A percentile compares a stretch with the other conserved stretches of the same genome.
phyloP scores from a whole-genome alignment of 441 rosid species.

The Brassica balearica region DNA sequence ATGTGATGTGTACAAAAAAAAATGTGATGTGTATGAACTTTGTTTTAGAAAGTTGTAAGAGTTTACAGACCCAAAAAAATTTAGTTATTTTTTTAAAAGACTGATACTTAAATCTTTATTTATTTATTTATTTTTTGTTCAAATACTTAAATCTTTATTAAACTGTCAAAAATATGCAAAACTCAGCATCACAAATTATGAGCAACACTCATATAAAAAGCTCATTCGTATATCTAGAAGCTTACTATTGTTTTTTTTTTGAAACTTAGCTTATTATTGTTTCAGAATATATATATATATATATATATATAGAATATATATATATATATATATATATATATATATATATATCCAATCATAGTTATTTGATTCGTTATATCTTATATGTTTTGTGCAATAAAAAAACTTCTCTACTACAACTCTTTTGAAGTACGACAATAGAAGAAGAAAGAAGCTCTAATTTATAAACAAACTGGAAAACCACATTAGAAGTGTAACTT shows the following conservation, averaged over 20 bases:
- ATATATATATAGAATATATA: too few species aligned
- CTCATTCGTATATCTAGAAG: background rate
- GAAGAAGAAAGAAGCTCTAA: background rate
- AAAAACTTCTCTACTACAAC: constrained; percentile 13
- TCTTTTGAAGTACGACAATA: background rate
- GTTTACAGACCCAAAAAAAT: background rate
- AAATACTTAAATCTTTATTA: background rate
- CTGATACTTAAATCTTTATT: background rate
- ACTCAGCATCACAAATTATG: constrained; percentile 2
- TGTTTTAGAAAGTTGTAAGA: background rate
- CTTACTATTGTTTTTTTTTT: too few species aligned
- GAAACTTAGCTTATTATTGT: too few species aligned
- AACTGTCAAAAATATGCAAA: background rate
- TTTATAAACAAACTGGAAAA: constrained; percentile 46
- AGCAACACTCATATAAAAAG: background rate
- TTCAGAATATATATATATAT: too few species aligned
- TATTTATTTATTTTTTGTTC: too few species aligned
- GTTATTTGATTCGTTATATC: background rate
- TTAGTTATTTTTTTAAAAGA: too few species aligned
- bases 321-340: too few species aligned
- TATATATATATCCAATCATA: background rate
- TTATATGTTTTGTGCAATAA: background rate
- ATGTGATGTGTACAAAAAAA: too few species aligned
- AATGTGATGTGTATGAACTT: background rate
- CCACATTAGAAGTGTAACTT: constrained; percentile 53